phyloP scores from a whole-genome alignment of 345 rosid genomes.

The Iberis pinnata region DNA sequence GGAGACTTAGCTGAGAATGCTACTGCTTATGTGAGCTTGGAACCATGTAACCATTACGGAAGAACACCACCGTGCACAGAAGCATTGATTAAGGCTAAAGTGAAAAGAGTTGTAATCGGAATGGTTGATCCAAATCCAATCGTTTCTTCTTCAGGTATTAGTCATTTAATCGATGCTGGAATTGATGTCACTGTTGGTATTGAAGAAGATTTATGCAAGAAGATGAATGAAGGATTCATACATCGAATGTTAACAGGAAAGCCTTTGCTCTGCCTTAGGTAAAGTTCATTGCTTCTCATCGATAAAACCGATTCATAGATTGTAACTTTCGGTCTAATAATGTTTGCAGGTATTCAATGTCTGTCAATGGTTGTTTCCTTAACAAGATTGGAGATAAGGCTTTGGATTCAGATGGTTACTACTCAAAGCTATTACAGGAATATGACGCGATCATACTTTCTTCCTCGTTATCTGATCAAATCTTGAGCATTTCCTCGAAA shows the following conservation, averaged over 20 bases:
- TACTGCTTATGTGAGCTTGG: slow-evolving; percentile 81
- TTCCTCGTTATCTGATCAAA: slow-evolving; percentile 33
- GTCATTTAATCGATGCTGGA: slow-evolving; percentile 55
- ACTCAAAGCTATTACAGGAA: slow-evolving; percentile 62
- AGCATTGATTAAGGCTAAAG: slow-evolving; percentile 74
- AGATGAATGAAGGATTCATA: slow-evolving; percentile 65
- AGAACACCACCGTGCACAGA: slow-evolving; percentile 92
- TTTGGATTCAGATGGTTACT: slow-evolving; percentile 50
- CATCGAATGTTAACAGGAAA: slow-evolving; percentile 63
- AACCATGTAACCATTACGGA: slow-evolving; percentile 88
- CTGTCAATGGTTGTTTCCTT: slow-evolving; percentile 47
- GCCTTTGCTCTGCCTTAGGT: slow-evolving; percentile 74
- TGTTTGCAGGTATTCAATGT: slow-evolving; percentile 54
- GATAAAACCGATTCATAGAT: neutral
- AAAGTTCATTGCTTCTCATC: slow-evolving; percentile 14
- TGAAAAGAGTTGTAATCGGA: slow-evolving; percentile 70
- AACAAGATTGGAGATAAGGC: slow-evolving; percentile 65
- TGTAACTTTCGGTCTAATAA: neutral
- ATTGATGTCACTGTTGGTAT: slow-evolving; percentile 60
- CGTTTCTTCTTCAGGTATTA: slow-evolving; percentile 67
- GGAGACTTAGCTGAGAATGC: slow-evolving; percentile 71
- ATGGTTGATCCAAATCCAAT: slow-evolving; percentile 92
- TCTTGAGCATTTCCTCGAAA: slow-evolving; percentile 37
- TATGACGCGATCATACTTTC: slow-evolving; percentile 62
- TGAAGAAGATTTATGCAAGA: slow-evolving; percentile 70